A percentile compares a stretch with the other conserved stretches of the same genome.
These are phyloP conservation scores for Amanita thiersii DNA, from an alignment of 768 basidiomycete genomes.

Conservation along the genomic window DNA sequence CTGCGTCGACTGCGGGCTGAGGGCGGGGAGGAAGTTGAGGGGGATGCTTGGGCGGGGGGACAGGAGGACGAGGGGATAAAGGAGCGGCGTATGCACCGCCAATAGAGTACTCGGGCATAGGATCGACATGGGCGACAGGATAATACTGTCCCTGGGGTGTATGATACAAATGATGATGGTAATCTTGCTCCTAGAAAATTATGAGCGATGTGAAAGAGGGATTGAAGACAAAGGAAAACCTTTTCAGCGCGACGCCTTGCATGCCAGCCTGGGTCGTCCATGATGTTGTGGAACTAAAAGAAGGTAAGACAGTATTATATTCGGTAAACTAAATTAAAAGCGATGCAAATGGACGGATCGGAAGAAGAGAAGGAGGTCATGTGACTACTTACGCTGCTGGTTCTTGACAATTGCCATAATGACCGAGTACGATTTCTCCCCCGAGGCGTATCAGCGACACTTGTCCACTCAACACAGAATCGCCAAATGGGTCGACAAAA, in stretches of 20 bases:
- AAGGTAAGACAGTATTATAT: neutral
- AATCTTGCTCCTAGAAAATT: constrained; percentile 23
- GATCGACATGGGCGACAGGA: constrained; percentile 50
- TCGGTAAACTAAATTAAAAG: neutral
- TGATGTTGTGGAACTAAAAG: constrained; percentile 16
- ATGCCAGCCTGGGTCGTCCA: constrained; percentile 78
- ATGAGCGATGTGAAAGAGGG: constrained; percentile 4
- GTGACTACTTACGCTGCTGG: constrained; percentile 7
- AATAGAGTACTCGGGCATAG: constrained; percentile 54
- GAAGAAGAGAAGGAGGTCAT: neutral
- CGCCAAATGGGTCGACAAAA: constrained; percentile 34
- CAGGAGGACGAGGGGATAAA: constrained; percentile 31
- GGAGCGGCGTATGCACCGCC: constrained; percentile 41
- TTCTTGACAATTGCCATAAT: constrained; percentile 19
- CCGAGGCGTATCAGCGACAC: constrained; percentile 41
- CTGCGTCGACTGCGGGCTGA: neutral
- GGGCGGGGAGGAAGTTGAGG: neutral
- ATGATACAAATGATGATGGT: constrained; percentile 18
- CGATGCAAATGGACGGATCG: neutral
- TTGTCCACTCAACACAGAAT: constrained; percentile 39
- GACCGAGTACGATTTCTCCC: constrained; percentile 59
- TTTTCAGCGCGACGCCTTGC: constrained; percentile 55
- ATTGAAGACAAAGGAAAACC: constrained; percentile 22
- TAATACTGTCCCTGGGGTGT: constrained; percentile 38
- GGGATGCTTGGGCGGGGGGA: neutral